phyloP scores from a whole-genome alignment of 2,329 filamentous ascomycete species.

The Penicillium decumbens region DNA sequence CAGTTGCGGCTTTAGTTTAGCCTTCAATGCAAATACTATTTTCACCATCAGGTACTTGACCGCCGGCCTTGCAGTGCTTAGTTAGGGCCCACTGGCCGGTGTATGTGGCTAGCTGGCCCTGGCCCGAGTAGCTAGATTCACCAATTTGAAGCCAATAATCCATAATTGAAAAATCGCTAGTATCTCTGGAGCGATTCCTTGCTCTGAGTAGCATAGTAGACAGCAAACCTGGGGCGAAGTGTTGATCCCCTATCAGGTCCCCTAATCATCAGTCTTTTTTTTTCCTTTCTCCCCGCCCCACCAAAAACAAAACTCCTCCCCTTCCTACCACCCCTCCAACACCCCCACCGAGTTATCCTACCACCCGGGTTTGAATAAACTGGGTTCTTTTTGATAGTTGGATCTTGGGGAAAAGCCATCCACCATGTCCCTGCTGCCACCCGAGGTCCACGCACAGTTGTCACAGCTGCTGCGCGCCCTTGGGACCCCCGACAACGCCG shows the following conservation, averaged over 20 bases:
- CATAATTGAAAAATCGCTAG: background rate
- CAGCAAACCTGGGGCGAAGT: background rate
- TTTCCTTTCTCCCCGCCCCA: conserved; percentile 27
- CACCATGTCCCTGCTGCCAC: conserved; percentile 77
- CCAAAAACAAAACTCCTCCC: conserved; percentile 29
- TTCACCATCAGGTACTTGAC: background rate
- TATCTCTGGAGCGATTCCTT: background rate
- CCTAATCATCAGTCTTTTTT: conserved; percentile 28
- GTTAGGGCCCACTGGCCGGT: background rate
- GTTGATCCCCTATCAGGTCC: conserved; percentile 16
- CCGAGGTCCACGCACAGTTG: conserved; percentile 79
- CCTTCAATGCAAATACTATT: conserved; percentile 28
- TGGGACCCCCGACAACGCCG: conserved; percentile 80
- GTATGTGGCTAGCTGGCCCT: background rate
- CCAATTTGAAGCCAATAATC: background rate
- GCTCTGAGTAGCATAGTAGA: background rate
- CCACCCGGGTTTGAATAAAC: conserved; percentile 15
- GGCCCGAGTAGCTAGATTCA: background rate
- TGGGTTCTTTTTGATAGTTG: conserved; percentile 24
- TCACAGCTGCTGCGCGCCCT: conserved; percentile 81
- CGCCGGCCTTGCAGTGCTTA: background rate
- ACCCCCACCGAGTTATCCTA: conserved; percentile 13
- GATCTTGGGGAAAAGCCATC: conserved; percentile 28
- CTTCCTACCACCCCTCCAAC: conserved; percentile 16
- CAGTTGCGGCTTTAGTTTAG: conserved; percentile 22